Conservation (phyloP, 495 filamentous ascomycete genomes). For the Hyaloscypha bicolor region DNA sequence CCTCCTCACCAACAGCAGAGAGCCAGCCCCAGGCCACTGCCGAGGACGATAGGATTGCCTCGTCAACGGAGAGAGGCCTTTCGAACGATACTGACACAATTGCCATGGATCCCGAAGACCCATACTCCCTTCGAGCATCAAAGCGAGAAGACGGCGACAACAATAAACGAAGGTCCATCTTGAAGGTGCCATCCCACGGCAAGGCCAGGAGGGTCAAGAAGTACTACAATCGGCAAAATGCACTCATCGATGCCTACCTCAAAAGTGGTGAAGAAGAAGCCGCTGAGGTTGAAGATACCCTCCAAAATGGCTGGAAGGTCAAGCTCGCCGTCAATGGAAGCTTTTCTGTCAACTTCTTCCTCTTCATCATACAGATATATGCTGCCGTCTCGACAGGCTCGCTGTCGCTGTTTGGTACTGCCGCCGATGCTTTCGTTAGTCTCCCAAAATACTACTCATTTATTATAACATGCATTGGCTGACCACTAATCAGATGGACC, state of each 20-base stretch:
- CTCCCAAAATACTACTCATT: constrained; percentile 8
- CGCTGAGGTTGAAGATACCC: constrained; percentile 47
- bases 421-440: constrained; percentile 58
- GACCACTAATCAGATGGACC: constrained; percentile 48
- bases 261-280: constrained; percentile 54
- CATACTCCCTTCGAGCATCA: constrained; percentile 17
- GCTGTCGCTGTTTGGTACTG: constrained; percentile 56
- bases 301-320: constrained; percentile 53
- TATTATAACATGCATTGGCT: constrained; percentile 16
- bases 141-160: constrained; percentile 32
- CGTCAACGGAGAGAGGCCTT: background rate
- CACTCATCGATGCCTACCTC: constrained; percentile 57
- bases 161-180: constrained; percentile 43
- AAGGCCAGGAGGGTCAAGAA: constrained; percentile 49
- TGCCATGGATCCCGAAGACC: constrained; percentile 12
- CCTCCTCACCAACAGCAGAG: background rate
- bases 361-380: constrained; percentile 61
- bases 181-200: constrained; percentile 46
- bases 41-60: background rate
- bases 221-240: constrained; percentile 57
- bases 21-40: background rate
- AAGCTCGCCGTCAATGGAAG: constrained; percentile 58
- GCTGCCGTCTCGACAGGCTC: constrained; percentile 59
- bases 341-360: constrained; percentile 53
- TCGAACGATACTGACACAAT: constrained; percentile 15